Evolutionary conservation across 129 eudicot genomes (phyloP).

Genomic region (Centaurea solstitialis): DNA sequence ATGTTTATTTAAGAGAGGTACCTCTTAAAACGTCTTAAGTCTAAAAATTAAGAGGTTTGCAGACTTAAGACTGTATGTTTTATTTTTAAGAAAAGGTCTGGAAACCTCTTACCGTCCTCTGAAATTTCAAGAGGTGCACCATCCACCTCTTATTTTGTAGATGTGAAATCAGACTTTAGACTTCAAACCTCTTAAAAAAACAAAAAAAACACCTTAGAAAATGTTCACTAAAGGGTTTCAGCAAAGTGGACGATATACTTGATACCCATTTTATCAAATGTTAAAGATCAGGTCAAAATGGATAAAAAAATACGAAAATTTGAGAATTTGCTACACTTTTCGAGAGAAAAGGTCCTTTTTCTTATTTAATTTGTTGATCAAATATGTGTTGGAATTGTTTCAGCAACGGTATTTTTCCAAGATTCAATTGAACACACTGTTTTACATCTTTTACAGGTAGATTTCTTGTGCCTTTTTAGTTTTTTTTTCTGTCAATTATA

Average conservation of each 20-base stretch:
- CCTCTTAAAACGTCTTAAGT: too few relatives aligned
- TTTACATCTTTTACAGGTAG: conserved; percentile 91
- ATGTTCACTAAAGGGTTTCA: neutral
- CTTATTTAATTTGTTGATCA: conserved; percentile 7
- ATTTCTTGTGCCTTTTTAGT: neutral
- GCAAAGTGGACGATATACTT: neutral
- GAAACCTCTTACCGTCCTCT: too few relatives aligned
- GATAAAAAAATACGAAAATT: neutral
- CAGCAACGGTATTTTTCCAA: conserved; percentile 84
- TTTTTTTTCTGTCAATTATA: neutral
- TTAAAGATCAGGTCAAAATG: neutral
- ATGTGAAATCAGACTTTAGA: too few relatives aligned
- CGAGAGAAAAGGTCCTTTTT: neutral
- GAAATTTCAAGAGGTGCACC: too few relatives aligned
- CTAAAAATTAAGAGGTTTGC: too few relatives aligned
- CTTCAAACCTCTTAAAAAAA: too few relatives aligned
- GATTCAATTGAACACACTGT: conserved; percentile 77
- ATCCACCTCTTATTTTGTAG: too few relatives aligned
- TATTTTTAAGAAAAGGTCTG: too few relatives aligned
- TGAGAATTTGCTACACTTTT: neutral
- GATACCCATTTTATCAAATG: neutral
- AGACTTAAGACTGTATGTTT: too few relatives aligned
- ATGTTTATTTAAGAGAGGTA: too few relatives aligned
- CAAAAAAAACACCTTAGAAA: too few relatives aligned
- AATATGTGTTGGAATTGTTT: conserved; percentile 32